These are phyloP conservation scores for Claviceps sp. DNA, from an alignment of 2,329 filamentous ascomycete genomes.

Conservation along the genomic window DNA sequence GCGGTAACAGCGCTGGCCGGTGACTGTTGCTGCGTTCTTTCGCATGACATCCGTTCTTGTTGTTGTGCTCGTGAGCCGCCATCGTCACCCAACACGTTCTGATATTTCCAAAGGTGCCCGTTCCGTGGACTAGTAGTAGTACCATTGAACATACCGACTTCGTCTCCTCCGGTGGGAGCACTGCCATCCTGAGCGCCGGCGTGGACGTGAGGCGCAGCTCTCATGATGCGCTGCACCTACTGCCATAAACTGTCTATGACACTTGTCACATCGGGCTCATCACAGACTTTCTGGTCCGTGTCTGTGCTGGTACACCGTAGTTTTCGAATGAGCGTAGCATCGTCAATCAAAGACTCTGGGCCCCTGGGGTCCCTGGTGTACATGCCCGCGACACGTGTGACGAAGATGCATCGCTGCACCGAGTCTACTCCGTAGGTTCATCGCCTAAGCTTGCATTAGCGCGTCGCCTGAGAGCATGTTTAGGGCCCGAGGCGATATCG, in stretches of 20 bases:
- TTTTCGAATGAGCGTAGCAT: neutral
- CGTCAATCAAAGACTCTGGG: neutral
- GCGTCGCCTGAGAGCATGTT: conserved; percentile 4
- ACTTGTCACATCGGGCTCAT: neutral
- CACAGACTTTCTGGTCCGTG: neutral
- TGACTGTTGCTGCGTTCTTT: neutral
- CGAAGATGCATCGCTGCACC: conserved; percentile 3
- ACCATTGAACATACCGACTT: neutral
- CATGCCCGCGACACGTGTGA: conserved; percentile 3
- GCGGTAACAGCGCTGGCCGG: neutral
- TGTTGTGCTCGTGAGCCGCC: neutral
- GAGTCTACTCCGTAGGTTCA: neutral
- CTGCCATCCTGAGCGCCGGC: too few relatives aligned
- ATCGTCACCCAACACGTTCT: neutral
- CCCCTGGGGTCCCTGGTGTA: neutral
- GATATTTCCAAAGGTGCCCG: conserved; percentile 2
- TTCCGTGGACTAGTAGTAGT: conserved; percentile 1
- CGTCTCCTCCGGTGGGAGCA: too few relatives aligned
- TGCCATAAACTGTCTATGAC: conserved; percentile 1
- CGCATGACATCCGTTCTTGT: neutral
- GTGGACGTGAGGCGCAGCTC: neutral
- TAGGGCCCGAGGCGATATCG: neutral
- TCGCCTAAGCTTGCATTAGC: neutral
- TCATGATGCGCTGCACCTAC: conserved; percentile 1
- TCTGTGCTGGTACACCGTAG: neutral